These are phyloP conservation scores for Tripterygium wilfordii DNA, from an alignment of 177 flowering plant species.

Conservation along the genomic window DNA sequence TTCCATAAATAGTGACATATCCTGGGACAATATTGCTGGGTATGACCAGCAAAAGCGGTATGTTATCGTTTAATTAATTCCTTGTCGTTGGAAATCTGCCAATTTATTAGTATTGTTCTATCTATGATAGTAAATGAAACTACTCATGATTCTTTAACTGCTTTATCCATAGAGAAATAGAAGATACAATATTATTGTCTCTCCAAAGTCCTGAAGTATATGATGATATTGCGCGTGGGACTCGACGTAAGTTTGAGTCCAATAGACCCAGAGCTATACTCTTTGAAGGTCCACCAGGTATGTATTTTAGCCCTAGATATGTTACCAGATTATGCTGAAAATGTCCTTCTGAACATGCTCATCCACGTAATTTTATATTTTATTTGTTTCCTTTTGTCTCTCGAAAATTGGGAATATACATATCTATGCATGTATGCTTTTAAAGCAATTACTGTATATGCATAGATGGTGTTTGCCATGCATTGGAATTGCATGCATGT, in stretches of 20 bases:
- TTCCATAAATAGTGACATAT: slow-evolving; percentile 28
- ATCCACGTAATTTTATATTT: background rate
- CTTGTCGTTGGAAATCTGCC: no score
- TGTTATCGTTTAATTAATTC: no score
- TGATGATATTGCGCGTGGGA: slow-evolving; percentile 94
- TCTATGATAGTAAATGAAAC: no score
- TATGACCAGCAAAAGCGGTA: slow-evolving; percentile 91
- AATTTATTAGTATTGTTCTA: no score
- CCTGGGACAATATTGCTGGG: slow-evolving; percentile 97
- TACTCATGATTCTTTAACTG: background rate
- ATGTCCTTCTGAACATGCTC: no score
- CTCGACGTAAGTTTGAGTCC: slow-evolving; percentile 85
- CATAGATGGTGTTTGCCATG: no score
- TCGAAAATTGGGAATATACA: no score
- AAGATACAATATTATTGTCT: slow-evolving; percentile 79
- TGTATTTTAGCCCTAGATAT: slow-evolving; percentile 3
- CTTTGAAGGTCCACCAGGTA: slow-evolving; percentile 99
- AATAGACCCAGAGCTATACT: slow-evolving; percentile 96
- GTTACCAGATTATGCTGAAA: background rate
- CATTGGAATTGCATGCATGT: no score
- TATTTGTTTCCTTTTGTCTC: background rate
- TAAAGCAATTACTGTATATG: no score
- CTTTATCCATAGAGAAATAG: slow-evolving; percentile 65
- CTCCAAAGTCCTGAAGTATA: slow-evolving; percentile 84
- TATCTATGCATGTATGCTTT: no score